Evolutionary conservation across 2,329 filamentous ascomycete genomes (phyloP).

Genomic region (Colletotrichum orchidophilum): DNA sequence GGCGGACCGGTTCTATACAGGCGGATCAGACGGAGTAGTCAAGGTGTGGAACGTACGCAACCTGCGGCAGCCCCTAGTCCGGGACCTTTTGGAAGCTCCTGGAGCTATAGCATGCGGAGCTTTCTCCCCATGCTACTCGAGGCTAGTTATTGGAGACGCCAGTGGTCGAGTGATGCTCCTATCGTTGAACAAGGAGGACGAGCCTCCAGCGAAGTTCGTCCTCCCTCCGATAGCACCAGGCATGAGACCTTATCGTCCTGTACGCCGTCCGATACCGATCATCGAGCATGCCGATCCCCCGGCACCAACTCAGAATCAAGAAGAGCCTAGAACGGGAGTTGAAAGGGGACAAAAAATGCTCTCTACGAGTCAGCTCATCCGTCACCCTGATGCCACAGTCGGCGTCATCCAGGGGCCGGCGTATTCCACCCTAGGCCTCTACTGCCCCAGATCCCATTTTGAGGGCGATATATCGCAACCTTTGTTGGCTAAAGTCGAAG

Average conservation of each 20-base stretch:
- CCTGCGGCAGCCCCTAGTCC: slow-evolving; percentile 54
- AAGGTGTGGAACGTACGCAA: slow-evolving; percentile 71
- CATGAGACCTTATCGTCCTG: slow-evolving; percentile 36
- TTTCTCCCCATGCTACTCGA: slow-evolving; percentile 66
- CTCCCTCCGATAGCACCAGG: slow-evolving; percentile 46
- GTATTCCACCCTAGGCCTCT: slow-evolving; percentile 59
- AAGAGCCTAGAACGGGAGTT: slow-evolving; percentile 39
- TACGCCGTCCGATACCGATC: slow-evolving; percentile 58
- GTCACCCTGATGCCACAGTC: slow-evolving; percentile 56
- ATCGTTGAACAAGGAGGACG: slow-evolving; percentile 55
- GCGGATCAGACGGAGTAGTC: slow-evolving; percentile 69
- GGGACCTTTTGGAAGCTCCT: slow-evolving; percentile 62
- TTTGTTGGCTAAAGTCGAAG: slow-evolving; percentile 55
- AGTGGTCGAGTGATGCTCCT: slow-evolving; percentile 68
- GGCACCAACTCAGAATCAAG: slow-evolving; percentile 44
- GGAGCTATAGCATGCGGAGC: slow-evolving; percentile 66
- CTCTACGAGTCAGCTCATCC: slow-evolving; percentile 48
- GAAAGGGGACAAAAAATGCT: slow-evolving; percentile 47
- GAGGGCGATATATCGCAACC: slow-evolving; percentile 52
- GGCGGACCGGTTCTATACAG: slow-evolving; percentile 68
- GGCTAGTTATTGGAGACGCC: slow-evolving; percentile 68
- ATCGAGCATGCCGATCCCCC: slow-evolving; percentile 61
- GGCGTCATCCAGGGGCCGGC: slow-evolving; percentile 65
- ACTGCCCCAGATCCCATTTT: slow-evolving; percentile 58
- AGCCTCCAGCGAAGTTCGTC: slow-evolving; percentile 45